A percentile compares a stretch with the other conserved stretches of the same genome.
Evolutionary conservation across 805 yeast genomes (phyloP).

Genomic region (Myxozyma melibiosi): DNA sequence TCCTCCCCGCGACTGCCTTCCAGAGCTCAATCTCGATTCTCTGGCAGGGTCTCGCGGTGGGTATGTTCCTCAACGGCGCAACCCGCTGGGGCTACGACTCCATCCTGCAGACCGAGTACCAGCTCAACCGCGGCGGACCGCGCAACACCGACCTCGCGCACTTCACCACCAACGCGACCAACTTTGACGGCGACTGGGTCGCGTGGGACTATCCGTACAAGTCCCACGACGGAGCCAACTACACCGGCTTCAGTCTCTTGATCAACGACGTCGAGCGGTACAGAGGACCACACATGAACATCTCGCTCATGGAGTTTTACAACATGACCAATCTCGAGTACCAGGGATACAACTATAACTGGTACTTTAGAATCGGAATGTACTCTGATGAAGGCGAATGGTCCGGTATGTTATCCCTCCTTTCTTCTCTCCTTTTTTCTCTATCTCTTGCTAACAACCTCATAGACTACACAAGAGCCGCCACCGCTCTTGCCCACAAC

Average conservation of each 20-base stretch:
- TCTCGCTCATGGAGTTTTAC: constrained; percentile 46
- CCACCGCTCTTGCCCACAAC: constrained; percentile 27
- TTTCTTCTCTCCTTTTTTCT: neutral
- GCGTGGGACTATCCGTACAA: constrained; percentile 30
- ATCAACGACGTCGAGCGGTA: constrained; percentile 79
- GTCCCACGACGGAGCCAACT: constrained; percentile 24
- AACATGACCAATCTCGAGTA: constrained; percentile 21
- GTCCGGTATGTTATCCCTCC: constrained; percentile 29
- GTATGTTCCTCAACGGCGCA: constrained; percentile 79
- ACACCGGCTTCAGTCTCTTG: constrained; percentile 61
- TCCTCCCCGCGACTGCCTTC: constrained; percentile 83
- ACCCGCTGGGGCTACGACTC: constrained; percentile 94
- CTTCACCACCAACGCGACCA: constrained; percentile 31
- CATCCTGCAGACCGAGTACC: constrained; percentile 68
- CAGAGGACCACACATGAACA: constrained; percentile 54
- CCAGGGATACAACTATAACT: constrained; percentile 29
- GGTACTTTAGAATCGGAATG: constrained; percentile 34
- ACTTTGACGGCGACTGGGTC: constrained; percentile 30
- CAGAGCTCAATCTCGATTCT: constrained; percentile 48
- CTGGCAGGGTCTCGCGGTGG: constrained; percentile 83
- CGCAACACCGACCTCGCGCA: constrained; percentile 31
- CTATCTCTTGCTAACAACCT: neutral
- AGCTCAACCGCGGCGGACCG: constrained; percentile 33
- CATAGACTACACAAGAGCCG: constrained; percentile 33
- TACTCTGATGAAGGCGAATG: constrained; percentile 28